Percentiles rank a stretch among this genome's conserved stretches.
phyloP scores from a whole-genome alignment of 2,329 filamentous ascomycete genomes.

The Aspergillus latus region DNA sequence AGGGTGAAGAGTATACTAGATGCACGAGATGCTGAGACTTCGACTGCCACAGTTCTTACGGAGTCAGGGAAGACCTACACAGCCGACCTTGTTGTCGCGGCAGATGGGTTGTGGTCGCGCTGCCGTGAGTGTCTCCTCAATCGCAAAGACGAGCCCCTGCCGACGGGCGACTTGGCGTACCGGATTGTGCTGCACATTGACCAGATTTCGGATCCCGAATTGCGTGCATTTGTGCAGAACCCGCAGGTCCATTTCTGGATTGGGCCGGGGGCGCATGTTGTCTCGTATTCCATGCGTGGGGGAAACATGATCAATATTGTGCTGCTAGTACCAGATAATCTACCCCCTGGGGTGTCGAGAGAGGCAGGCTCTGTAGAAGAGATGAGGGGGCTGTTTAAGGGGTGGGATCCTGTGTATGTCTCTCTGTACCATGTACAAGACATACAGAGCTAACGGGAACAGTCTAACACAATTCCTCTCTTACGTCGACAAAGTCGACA shows the following conservation, averaged over 20 bases:
- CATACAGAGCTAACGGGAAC: background rate
- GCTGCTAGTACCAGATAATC: conserved; percentile 62
- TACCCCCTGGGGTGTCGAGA: conserved; percentile 55
- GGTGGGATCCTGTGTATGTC: conserved; percentile 60
- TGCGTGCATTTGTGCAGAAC: conserved; percentile 55
- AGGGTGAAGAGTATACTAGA: conserved; percentile 38
- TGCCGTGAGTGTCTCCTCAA: conserved; percentile 54
- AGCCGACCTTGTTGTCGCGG: conserved; percentile 61
- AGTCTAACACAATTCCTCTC: conserved; percentile 45
- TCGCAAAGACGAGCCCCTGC: conserved; percentile 49
- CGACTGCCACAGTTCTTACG: conserved; percentile 31
- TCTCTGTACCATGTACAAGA: background rate
- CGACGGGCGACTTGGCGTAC: conserved; percentile 66
- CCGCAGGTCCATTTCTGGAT: conserved; percentile 62
- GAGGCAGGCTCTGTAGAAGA: conserved; percentile 58
- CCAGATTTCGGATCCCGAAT: conserved; percentile 52
- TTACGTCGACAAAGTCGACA: conserved; percentile 60
- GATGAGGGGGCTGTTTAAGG: conserved; percentile 59
- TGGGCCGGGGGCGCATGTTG: conserved; percentile 61
- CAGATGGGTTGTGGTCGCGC: conserved; percentile 64
- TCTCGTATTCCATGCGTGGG: conserved; percentile 59
- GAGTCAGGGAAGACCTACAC: conserved; percentile 45
- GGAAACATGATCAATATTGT: conserved; percentile 66
- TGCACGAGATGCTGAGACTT: conserved; percentile 13
- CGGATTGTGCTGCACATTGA: conserved; percentile 57